These are phyloP conservation scores for Cutaneotrichosporon daszewskae DNA, from an alignment of 1,284 basidiomycete species.

Conservation along the genomic window DNA sequence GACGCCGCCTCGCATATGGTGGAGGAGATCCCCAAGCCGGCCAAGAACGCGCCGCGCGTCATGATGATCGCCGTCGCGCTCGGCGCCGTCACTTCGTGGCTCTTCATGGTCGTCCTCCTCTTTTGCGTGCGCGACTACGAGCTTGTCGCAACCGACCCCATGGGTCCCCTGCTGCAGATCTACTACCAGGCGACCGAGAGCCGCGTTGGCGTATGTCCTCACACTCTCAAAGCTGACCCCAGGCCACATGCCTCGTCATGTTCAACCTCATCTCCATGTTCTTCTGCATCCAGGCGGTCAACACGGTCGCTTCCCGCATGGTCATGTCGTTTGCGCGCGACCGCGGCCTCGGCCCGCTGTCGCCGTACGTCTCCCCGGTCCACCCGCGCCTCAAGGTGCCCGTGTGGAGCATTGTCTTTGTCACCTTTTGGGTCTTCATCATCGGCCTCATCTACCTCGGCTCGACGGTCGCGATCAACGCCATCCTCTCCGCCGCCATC, in stretches of 20 bases:
- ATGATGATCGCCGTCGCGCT: conserved; percentile 39
- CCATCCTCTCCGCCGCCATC: conserved; percentile 34
- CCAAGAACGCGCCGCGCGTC: conserved; percentile 33
- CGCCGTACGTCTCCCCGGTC: conserved; percentile 52
- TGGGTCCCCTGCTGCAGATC: conserved; percentile 13
- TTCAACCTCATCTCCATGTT: conserved; percentile 47
- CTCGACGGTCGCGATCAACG: conserved; percentile 28
- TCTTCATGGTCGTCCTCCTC: conserved; percentile 41
- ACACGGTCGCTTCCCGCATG: conserved; percentile 60
- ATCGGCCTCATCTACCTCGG: conserved; percentile 41
- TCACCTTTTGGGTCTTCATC: conserved; percentile 38
- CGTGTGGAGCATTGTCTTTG: conserved; percentile 56
- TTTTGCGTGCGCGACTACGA: conserved; percentile 12
- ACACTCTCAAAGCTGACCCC: conserved; percentile 2
- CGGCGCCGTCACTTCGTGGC: conserved; percentile 25
- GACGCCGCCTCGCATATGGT: conserved; percentile 42
- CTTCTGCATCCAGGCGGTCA: conserved; percentile 48
- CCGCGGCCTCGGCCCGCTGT: conserved; percentile 56
- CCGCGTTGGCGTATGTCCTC: conserved; percentile 11
- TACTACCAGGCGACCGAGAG: conserved; percentile 28
- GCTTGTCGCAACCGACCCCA: conserved; percentile 5
- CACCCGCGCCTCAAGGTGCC: conserved; percentile 51
- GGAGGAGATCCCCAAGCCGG: conserved; percentile 38
- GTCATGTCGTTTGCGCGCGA: conserved; percentile 66
- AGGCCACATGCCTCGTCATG: conserved; percentile 46